phyloP scores from a whole-genome alignment of 1,284 basidiomycete species.

The Rhizopogon parksii region DNA sequence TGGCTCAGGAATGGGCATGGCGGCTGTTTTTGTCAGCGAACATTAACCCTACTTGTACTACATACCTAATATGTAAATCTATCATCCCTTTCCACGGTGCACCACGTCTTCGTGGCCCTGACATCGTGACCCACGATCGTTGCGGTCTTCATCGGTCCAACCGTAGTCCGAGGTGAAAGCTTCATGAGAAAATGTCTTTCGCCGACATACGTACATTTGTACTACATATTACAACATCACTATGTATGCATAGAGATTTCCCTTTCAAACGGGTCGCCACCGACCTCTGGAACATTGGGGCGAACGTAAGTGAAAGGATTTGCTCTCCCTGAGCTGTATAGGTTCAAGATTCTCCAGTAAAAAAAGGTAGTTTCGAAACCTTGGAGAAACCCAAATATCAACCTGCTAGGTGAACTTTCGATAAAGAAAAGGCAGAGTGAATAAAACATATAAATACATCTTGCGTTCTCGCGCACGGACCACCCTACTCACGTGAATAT shows the following conservation, averaged over 20 bases:
- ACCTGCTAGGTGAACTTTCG: slow-evolving; percentile 66
- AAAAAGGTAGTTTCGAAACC: slow-evolving; percentile 12
- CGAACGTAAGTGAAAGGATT: slow-evolving; percentile 44
- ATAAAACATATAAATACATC: slow-evolving; percentile 25
- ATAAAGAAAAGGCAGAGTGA: slow-evolving; percentile 18
- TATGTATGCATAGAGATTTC: slow-evolving; percentile 12
- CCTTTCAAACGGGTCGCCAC: slow-evolving; percentile 31
- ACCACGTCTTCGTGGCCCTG: too few species aligned
- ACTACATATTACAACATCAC: not conserved
- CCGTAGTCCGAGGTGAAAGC: too few species aligned
- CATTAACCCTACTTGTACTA: slow-evolving; percentile 35
- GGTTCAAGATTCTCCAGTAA: slow-evolving; percentile 46
- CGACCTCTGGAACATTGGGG: slow-evolving; percentile 26
- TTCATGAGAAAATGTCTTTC: not conserved
- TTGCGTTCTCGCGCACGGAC: slow-evolving; percentile 47
- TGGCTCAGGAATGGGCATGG: slow-evolving; percentile 88
- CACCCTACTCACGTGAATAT: slow-evolving; percentile 23
- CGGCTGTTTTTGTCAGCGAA: slow-evolving; percentile 78
- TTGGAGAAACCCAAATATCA: slow-evolving; percentile 62
- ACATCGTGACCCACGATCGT: too few species aligned
- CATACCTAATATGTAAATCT: not conserved
- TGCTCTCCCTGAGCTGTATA: slow-evolving; percentile 40
- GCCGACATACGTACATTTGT: not conserved
- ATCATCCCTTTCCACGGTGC: not conserved
- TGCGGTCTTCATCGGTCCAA: too few species aligned